These are phyloP conservation scores for Diospyros lotus DNA, from an alignment of 148 eudicot species.

Conservation along the genomic window DNA sequence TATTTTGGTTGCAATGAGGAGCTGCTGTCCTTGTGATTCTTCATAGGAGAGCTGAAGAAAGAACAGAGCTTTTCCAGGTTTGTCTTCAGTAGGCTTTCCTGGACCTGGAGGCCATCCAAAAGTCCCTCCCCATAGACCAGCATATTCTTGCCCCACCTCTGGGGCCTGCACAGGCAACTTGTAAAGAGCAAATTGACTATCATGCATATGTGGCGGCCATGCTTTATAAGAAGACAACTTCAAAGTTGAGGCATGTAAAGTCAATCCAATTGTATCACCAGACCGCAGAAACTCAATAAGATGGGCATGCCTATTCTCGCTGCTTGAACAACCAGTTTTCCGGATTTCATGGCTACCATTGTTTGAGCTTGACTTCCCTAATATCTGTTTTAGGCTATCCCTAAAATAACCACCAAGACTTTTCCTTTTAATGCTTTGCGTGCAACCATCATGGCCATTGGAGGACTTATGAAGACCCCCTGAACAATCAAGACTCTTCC, in stretches of 20 bases:
- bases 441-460: conserved; percentile 35
- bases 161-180: conserved; percentile 57
- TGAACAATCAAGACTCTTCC: conserved; percentile 47
- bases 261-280: conserved; percentile 66
- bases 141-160: conserved; percentile 43
- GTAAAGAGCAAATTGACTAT: conserved; percentile 70
- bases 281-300: conserved; percentile 64
- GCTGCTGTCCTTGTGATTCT: conserved; percentile 57
- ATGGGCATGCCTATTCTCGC: conserved; percentile 58
- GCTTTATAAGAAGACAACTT: conserved; percentile 70
- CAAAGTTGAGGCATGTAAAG: conserved; percentile 60
- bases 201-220: conserved; percentile 97
- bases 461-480: conserved; percentile 32
- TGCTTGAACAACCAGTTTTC: conserved; percentile 42
- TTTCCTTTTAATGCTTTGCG: conserved; percentile 51
- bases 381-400: conserved; percentile 52
- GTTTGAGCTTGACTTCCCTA: conserved; percentile 48
- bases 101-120: conserved; percentile 96
- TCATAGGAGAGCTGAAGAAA: conserved; percentile 70
- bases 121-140: conserved; percentile 87
- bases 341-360: conserved; percentile 36
- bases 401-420: conserved; percentile 53
- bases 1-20: conserved; percentile 73
- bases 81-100: conserved; percentile 64
- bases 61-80: conserved; percentile 74